Evolutionary conservation across 345 rosid species (phyloP).

Genomic region (Ceriops tagal): DNA sequence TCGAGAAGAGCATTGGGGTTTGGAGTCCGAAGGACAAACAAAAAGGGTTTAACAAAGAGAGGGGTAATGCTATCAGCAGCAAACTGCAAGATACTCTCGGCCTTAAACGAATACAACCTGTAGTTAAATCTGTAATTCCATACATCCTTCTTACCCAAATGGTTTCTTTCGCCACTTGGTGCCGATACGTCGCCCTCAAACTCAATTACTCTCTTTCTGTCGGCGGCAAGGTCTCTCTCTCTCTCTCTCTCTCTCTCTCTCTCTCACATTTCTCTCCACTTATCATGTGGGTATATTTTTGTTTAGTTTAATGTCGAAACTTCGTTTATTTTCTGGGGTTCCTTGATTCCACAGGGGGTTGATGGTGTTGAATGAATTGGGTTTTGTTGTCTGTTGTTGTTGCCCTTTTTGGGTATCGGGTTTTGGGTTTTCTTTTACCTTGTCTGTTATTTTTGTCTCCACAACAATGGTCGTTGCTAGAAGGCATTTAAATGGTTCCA

Average conservation of each 20-base stretch:
- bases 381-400: not conserved
- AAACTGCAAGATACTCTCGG: too few species aligned
- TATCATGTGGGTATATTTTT: not conserved
- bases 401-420: not conserved
- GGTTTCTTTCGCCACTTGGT: slow-evolving; percentile 78
- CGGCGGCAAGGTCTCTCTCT: slow-evolving; percentile 49
- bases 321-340: not conserved
- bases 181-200: slow-evolving; percentile 63
- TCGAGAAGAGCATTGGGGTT: too few species aligned
- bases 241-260: slow-evolving; percentile 11
- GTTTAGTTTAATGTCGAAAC: not conserved
- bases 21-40: too few species aligned
- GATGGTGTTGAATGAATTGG: not conserved
- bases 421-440: not conserved
- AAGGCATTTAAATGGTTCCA: not conserved
- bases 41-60: not conserved
- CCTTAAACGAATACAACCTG: too few species aligned
- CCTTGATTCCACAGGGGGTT: not conserved
- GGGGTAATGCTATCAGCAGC: not conserved
- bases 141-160: slow-evolving; percentile 22
- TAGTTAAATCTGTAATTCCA: too few species aligned
- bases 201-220: slow-evolving; percentile 62
- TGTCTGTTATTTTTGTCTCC: too few species aligned
- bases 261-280: not conserved
- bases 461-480: not conserved